A percentile compares a stretch with the other conserved stretches of the same genome.
Conservation (phyloP, 441 rosid genomes). For the Eruca vesicaria region DNA sequence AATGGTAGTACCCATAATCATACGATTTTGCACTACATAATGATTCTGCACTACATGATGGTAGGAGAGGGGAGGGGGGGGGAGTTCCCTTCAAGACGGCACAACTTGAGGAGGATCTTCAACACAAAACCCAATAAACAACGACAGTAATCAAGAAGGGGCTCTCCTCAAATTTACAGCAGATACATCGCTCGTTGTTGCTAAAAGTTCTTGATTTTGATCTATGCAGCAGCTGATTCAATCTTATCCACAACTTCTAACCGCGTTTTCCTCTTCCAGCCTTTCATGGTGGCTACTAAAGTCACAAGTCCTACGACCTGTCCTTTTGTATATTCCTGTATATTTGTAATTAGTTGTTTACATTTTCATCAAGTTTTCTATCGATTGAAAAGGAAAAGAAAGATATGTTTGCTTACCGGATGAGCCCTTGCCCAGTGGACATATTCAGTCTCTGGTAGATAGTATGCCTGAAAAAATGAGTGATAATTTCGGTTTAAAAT, state of each 20-base stretch:
- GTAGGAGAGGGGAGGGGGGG: neutral
- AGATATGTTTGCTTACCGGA: constrained; percentile 53
- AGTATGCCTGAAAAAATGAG: constrained; percentile 67
- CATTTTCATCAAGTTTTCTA: neutral
- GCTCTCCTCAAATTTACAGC: neutral
- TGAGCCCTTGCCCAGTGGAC: constrained; percentile 97
- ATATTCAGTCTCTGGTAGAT: constrained; percentile 93
- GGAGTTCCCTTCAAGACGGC: neutral
- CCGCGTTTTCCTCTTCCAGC: constrained; percentile 96
- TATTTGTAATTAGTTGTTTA: neutral
- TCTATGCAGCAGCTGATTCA: constrained; percentile 42
- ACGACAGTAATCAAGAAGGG: neutral
- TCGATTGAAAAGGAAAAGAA: neutral
- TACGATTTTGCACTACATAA: neutral
- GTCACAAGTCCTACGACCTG: constrained; percentile 82
- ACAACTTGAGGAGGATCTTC: neutral
- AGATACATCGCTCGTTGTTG: neutral
- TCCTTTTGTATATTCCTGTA: constrained; percentile 40
- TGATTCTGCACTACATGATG: neutral
- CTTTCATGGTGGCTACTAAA: constrained; percentile 88
- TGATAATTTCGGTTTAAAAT: neutral
- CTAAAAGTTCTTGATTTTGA: neutral
- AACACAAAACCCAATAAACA: neutral
- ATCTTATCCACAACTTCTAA: constrained; percentile 85
- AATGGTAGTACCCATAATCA: neutral